Conservation (phyloP, 73 alveolate species). For the Tetrahymena malaccensis region DNA sequence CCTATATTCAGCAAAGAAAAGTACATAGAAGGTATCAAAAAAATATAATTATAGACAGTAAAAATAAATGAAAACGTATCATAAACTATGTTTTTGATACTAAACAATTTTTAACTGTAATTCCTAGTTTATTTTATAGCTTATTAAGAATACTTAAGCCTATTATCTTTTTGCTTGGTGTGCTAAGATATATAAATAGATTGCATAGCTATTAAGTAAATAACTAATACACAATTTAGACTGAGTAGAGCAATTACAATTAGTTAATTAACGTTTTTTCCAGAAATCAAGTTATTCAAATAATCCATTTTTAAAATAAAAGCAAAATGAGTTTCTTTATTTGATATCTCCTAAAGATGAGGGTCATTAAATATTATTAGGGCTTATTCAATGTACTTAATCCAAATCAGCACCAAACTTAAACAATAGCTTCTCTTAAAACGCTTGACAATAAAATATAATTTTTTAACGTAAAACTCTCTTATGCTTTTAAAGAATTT, state of each 20-base stretch:
- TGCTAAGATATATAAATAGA: background rate
- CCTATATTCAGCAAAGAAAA: background rate
- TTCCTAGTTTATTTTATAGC: background rate
- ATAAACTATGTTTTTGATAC: background rate
- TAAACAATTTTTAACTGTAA: background rate
- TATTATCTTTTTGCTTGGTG: background rate
- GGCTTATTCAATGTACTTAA: background rate
- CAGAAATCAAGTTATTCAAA: background rate
- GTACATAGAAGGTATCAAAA: background rate
- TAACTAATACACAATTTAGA: background rate
- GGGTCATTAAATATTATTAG: background rate
- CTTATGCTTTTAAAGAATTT: background rate
- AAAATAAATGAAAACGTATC: background rate
- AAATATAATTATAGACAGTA: background rate
- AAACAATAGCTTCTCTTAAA: background rate
- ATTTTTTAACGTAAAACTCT: background rate
- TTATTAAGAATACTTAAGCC: background rate
- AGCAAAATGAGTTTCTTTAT: background rate
- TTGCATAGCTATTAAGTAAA: background rate
- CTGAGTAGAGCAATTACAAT: background rate
- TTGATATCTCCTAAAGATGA: background rate
- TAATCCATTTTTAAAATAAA: background rate
- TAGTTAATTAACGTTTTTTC: background rate
- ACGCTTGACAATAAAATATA: background rate
- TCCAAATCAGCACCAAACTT: background rate